A percentile compares a stretch with the other conserved stretches of the same genome.
These are phyloP conservation scores for Akanthomyces uredinophilus DNA, from an alignment of 2,329 filamentous ascomycete genomes.

Conservation along the genomic window DNA sequence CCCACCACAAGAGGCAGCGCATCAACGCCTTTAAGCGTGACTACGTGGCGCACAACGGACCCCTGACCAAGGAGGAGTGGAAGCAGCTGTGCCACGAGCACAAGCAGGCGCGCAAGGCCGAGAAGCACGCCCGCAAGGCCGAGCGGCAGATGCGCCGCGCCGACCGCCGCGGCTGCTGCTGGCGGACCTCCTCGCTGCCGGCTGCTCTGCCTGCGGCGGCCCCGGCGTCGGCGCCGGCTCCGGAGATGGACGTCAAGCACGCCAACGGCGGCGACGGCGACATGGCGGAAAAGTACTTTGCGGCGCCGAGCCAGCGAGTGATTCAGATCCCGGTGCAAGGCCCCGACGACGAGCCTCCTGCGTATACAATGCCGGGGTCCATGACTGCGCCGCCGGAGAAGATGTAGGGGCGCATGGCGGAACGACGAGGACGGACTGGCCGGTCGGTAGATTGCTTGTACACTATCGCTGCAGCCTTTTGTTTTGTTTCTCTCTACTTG, in stretches of 20 bases:
- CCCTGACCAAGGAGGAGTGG: conserved; percentile 4
- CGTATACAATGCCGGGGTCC: not conserved
- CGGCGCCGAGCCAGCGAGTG: not conserved
- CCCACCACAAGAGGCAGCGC: conserved; percentile 13
- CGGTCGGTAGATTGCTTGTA: not conserved
- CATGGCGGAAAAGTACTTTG: not conserved
- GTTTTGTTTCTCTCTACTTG: not conserved
- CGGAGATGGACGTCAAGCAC: not conserved
- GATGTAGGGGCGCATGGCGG: not conserved
- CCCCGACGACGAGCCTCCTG: not conserved
- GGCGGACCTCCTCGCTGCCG: not conserved
- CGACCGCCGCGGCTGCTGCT: not conserved
- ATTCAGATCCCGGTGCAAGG: conserved; percentile 1
- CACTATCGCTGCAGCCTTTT: not conserved
- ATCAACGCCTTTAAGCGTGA: not conserved
- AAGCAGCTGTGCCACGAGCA: conserved; percentile 10
- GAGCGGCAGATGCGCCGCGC: not conserved
- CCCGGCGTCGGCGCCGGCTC: not conserved
- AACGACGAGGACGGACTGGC: not conserved
- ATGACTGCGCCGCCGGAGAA: not conserved
- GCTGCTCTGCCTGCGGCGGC: not conserved
- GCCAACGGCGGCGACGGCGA: not conserved
- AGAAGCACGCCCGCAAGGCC: conserved; percentile 4
- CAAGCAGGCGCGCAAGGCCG: conserved; percentile 9
- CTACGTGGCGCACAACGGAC: not conserved